Evolutionary conservation across 768 basidiomycete genomes (phyloP).

Genomic region (Collybiopsis confluens): DNA sequence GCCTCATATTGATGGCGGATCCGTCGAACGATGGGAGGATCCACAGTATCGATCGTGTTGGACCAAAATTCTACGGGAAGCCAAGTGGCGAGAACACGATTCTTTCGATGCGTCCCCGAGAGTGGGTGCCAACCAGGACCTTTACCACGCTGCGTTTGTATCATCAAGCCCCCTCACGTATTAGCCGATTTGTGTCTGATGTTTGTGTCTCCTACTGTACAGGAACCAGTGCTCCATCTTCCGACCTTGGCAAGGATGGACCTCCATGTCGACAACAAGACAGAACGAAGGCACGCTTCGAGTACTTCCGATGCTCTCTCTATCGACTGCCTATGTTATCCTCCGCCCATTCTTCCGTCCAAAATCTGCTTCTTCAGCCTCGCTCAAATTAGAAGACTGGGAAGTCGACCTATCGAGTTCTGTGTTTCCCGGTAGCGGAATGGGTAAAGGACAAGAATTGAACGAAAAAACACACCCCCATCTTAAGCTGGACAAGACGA

Average conservation of each 20-base stretch:
- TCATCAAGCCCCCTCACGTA: slow-evolving; percentile 5
- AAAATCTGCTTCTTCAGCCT: slow-evolving; percentile 13
- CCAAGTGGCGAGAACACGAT: slow-evolving; percentile 42
- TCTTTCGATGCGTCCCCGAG: slow-evolving; percentile 46
- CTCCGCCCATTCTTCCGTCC: slow-evolving; percentile 66
- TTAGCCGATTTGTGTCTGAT: background rate
- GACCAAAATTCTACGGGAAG: slow-evolving; percentile 33
- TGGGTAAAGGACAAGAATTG: slow-evolving; percentile 53
- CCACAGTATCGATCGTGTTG: slow-evolving; percentile 35
- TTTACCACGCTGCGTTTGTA: slow-evolving; percentile 58
- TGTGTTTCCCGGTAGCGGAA: slow-evolving; percentile 50
- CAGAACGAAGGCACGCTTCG: slow-evolving; percentile 59
- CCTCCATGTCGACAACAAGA: slow-evolving; percentile 47
- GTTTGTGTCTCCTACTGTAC: slow-evolving; percentile 8
- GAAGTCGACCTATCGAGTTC: slow-evolving; percentile 44
- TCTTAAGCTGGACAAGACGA: slow-evolving; percentile 47
- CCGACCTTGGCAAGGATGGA: slow-evolving; percentile 59
- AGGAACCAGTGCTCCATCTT: slow-evolving; percentile 53
- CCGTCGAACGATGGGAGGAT: slow-evolving; percentile 57
- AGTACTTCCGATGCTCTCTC: slow-evolving; percentile 53
- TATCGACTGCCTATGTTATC: slow-evolving; percentile 56
- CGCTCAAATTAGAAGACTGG: slow-evolving; percentile 50
- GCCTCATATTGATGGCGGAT: slow-evolving; percentile 53
- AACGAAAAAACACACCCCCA: slow-evolving; percentile 59
- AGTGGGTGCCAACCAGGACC: slow-evolving; percentile 49